These are phyloP conservation scores for Fusarium chaquense DNA, from an alignment of 2,329 filamentous ascomycete genomes.

Conservation along the genomic window DNA sequence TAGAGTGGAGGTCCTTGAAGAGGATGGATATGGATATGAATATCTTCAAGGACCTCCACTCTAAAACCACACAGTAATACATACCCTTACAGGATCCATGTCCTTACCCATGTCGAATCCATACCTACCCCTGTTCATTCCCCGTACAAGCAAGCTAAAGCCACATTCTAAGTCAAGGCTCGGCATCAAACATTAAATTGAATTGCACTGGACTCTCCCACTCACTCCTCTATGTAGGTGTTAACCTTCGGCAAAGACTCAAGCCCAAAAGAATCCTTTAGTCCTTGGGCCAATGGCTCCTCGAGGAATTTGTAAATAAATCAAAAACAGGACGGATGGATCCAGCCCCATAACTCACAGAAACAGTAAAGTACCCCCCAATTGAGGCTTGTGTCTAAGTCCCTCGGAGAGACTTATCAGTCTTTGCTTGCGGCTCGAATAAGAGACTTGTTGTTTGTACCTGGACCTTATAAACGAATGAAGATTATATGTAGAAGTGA, in stretches of 20 bases:
- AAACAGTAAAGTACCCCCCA: constrained; percentile 6
- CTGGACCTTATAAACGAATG: background rate
- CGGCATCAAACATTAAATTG: constrained; percentile 18
- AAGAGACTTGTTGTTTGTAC: constrained; percentile 5
- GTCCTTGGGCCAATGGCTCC: constrained; percentile 8
- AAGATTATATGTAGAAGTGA: background rate
- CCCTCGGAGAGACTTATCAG: constrained; percentile 22
- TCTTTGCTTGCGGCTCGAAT: constrained; percentile 18
- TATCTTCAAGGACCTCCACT: constrained; percentile 9
- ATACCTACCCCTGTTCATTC: constrained; percentile 8
- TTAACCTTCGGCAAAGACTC: constrained; percentile 23
- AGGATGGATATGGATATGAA: background rate
- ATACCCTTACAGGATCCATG: constrained; percentile 8
- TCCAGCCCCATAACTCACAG: constrained; percentile 23
- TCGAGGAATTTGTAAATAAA: background rate
- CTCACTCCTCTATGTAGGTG: background rate
- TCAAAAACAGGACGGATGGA: background rate
- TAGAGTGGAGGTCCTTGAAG: background rate
- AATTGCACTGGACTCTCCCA: background rate
- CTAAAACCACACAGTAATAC: background rate
- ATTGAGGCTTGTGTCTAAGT: constrained; percentile 37
- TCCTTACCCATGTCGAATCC: constrained; percentile 4
- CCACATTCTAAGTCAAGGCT: constrained; percentile 3
- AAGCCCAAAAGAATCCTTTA: background rate
- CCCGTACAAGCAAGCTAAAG: constrained; percentile 5